A percentile compares a stretch with the other conserved stretches of the same genome.
These are phyloP conservation scores for Solanum raphanifolium DNA, from an alignment of 257 asterid species.

Conservation along the genomic window DNA sequence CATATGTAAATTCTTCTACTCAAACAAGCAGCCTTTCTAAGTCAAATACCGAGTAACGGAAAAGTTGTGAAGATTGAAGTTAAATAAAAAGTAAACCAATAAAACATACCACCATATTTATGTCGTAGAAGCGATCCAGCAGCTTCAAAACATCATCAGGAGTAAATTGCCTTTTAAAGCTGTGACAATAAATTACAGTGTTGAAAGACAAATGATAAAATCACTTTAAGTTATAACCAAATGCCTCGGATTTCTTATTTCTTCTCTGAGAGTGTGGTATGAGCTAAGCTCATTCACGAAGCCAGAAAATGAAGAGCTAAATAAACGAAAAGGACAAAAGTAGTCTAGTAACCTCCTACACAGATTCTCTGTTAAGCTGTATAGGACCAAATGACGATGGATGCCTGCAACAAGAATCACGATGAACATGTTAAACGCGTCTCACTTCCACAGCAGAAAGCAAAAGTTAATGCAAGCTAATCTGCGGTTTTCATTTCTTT, in stretches of 20 bases:
- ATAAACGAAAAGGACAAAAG: neutral
- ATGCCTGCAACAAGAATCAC: slow-evolving; percentile 38
- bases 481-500: too few species aligned
- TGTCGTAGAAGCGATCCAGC: slow-evolving; percentile 64
- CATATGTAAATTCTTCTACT: neutral
- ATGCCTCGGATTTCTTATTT: neutral
- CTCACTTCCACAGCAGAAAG: neutral
- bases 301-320: neutral
- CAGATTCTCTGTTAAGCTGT: slow-evolving; percentile 26
- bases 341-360: slow-evolving; percentile 43
- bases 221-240: neutral
- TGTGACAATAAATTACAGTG: slow-evolving; percentile 14
- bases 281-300: neutral
- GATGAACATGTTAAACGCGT: neutral
- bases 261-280: neutral
- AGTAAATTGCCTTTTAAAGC: slow-evolving; percentile 66
- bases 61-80: neutral
- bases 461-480: neutral
- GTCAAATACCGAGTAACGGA: neutral
- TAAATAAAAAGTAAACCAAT: neutral
- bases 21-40: neutral
- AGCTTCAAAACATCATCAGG: slow-evolving; percentile 23
- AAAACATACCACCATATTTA: slow-evolving; percentile 77
- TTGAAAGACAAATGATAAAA: neutral
- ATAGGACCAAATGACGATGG: slow-evolving; percentile 55